phyloP scores from a whole-genome alignment of 2,329 filamentous ascomycete genomes.

The Onygenales sp. region DNA sequence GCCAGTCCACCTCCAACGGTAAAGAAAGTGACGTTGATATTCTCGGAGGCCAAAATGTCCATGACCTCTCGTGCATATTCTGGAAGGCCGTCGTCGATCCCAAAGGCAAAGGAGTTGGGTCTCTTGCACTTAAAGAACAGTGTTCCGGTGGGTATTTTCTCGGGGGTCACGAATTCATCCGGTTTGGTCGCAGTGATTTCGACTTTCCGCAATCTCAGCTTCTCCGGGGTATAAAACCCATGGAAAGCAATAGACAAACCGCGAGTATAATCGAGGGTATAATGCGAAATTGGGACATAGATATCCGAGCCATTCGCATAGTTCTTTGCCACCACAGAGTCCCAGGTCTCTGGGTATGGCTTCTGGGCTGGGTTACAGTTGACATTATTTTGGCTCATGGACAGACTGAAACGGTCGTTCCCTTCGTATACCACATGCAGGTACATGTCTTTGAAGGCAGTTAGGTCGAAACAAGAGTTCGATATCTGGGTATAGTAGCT shows the following conservation, averaged over 20 bases:
- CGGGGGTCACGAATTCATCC: conserved; percentile 41
- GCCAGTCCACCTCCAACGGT: conserved; percentile 56
- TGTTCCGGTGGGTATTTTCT: conserved; percentile 52
- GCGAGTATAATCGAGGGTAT: conserved; percentile 50
- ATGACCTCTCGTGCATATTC: conserved; percentile 51
- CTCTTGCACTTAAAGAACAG: conserved; percentile 56
- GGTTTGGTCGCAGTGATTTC: conserved; percentile 53
- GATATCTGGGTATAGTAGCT: conserved; percentile 52
- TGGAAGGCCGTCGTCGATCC: conserved; percentile 60
- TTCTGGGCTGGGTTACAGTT: conserved; percentile 46
- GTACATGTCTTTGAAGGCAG: conserved; percentile 47
- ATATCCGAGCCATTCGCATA: conserved; percentile 49
- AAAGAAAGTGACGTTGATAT: conserved; percentile 62
- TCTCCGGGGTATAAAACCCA: conserved; percentile 50
- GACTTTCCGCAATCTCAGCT: conserved; percentile 46
- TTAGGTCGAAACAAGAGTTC: conserved; percentile 47
- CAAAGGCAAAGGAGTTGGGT: conserved; percentile 62
- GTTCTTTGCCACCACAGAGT: conserved; percentile 54
- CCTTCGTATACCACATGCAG: conserved; percentile 57
- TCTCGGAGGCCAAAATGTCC: conserved; percentile 50
- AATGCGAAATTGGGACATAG: conserved; percentile 59
- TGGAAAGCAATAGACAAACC: conserved; percentile 53
- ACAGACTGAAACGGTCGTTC: conserved; percentile 53
- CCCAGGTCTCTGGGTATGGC: conserved; percentile 59
- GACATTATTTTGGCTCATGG: conserved; percentile 58